Conservation (phyloP, 2,329 filamentous ascomycete species). For the Coniochaeta prunicola region DNA sequence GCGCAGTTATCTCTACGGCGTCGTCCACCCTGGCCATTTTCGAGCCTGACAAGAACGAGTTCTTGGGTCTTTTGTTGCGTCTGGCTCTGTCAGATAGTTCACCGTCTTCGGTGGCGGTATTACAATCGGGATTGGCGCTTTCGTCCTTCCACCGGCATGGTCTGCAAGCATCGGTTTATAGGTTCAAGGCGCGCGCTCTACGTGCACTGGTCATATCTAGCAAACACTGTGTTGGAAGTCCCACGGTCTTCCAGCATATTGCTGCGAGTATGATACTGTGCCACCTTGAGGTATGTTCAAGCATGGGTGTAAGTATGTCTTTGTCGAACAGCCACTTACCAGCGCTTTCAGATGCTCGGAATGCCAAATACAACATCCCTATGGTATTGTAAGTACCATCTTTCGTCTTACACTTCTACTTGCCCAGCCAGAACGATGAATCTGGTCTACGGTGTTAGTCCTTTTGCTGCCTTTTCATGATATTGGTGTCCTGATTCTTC, state of each 20-base stretch:
- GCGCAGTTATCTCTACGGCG: constrained; percentile 11
- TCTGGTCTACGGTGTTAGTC: constrained; percentile 6
- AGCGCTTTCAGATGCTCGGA: constrained; percentile 12
- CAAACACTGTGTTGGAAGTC: constrained; percentile 10
- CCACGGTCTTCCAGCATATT: constrained; percentile 13
- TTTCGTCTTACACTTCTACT: constrained; percentile 10
- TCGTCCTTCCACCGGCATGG: constrained; percentile 14
- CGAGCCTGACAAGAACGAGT: constrained; percentile 12
- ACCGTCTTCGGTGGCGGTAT: constrained; percentile 12
- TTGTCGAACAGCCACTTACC: constrained; percentile 9
- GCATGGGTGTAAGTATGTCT: constrained; percentile 6
- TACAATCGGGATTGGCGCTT: constrained; percentile 14
- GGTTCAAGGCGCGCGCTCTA: constrained; percentile 13
- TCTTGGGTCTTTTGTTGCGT: constrained; percentile 13
- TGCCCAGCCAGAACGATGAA: constrained; percentile 7
- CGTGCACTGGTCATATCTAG: constrained; percentile 12
- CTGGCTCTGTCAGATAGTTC: constrained; percentile 14
- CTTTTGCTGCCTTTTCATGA: constrained; percentile 1
- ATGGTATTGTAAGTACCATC: constrained; percentile 14
- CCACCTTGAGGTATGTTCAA: constrained; percentile 14
- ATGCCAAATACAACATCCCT: constrained; percentile 10
- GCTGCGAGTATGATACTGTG: constrained; percentile 15
- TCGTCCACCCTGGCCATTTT: constrained; percentile 13
- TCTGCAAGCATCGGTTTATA: constrained; percentile 12
- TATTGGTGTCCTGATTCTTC: constrained; percentile 9